A percentile compares a stretch with the other conserved stretches of the same genome.
These are phyloP conservation scores for Protomyces arabidopsidicola DNA, from an alignment of 1,139 yeast species.

Conservation along the genomic window DNA sequence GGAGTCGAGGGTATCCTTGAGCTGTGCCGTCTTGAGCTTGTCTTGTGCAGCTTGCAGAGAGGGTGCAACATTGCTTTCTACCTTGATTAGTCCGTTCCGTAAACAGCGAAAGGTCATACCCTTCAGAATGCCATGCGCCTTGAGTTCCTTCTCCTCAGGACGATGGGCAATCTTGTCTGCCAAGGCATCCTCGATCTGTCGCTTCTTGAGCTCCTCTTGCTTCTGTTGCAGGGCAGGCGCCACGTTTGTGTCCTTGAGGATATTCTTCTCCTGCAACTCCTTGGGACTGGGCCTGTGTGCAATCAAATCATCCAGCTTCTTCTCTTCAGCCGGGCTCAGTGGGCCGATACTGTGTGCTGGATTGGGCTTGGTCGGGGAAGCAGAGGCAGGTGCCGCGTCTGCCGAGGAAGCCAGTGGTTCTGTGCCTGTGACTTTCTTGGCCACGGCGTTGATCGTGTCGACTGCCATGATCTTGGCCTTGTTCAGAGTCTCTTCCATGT, in stretches of 20 bases:
- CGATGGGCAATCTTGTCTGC: not conserved
- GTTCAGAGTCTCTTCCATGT: not conserved
- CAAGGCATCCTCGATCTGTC: not conserved
- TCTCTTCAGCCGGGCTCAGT: constrained; percentile 11
- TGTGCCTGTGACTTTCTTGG: not conserved
- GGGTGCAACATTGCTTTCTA: not conserved
- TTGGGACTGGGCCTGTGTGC: constrained; percentile 20
- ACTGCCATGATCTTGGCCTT: not conserved
- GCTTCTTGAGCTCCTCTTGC: not conserved
- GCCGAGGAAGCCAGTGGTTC: not conserved
- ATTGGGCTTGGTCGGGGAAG: not conserved
- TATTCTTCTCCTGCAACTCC: constrained; percentile 23
- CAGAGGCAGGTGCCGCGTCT: not conserved
- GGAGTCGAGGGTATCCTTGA: constrained; percentile 19
- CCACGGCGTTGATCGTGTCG: not conserved
- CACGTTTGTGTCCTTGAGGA: constrained; percentile 15
- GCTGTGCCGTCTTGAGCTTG: constrained; percentile 21
- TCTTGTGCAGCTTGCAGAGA: constrained; percentile 20
- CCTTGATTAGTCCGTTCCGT: not conserved
- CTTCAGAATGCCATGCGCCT: not conserved
- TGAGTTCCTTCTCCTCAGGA: not conserved
- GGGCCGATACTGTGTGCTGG: constrained; percentile 7
- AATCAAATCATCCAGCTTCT: constrained; percentile 14
- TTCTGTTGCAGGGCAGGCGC: constrained; percentile 9
- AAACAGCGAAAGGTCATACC: not conserved